Conservation (phyloP, 2,329 filamentous ascomycete species). For the Ceratocystis variospora region DNA sequence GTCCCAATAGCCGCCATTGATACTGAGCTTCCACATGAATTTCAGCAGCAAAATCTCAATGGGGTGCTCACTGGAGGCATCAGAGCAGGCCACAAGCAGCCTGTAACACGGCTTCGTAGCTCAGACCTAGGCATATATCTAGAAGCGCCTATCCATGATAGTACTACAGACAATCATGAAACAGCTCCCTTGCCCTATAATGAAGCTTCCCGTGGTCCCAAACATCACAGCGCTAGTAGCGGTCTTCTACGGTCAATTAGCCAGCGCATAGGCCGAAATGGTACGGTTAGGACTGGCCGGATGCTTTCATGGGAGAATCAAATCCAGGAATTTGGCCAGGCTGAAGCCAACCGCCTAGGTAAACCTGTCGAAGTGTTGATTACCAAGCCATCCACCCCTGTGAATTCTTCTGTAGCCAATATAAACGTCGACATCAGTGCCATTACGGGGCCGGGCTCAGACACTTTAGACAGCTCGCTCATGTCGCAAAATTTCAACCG, state of each 20-base stretch:
- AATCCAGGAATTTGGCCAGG: conserved; percentile 39
- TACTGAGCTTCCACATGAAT: conserved; percentile 16
- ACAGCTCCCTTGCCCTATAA: neutral
- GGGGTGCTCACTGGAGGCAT: conserved; percentile 46
- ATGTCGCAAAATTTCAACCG: neutral
- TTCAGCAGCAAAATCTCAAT: conserved; percentile 40
- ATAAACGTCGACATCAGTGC: conserved; percentile 38
- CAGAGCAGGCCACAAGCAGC: conserved; percentile 36
- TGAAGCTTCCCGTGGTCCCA: neutral
- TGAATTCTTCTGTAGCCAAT: neutral
- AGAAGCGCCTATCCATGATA: conserved; percentile 19
- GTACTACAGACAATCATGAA: neutral
- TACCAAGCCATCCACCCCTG: conserved; percentile 25
- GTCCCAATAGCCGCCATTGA: neutral
- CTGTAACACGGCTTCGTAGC: conserved; percentile 35
- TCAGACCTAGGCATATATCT: conserved; percentile 32
- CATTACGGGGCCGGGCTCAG: conserved; percentile 32
- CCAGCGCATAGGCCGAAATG: conserved; percentile 19
- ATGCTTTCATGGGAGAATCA: conserved; percentile 28
- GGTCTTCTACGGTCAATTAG: conserved; percentile 32
- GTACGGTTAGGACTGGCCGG: neutral
- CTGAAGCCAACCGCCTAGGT: conserved; percentile 45
- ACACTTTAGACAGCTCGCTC: neutral
- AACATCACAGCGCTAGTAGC: conserved; percentile 19
- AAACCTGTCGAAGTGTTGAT: conserved; percentile 47